Percentiles rank a stretch among this genome's conserved stretches.
Evolutionary conservation across 2,329 filamentous ascomycete genomes (phyloP).

Genomic region (Pseudogymnoascus sp.): DNA sequence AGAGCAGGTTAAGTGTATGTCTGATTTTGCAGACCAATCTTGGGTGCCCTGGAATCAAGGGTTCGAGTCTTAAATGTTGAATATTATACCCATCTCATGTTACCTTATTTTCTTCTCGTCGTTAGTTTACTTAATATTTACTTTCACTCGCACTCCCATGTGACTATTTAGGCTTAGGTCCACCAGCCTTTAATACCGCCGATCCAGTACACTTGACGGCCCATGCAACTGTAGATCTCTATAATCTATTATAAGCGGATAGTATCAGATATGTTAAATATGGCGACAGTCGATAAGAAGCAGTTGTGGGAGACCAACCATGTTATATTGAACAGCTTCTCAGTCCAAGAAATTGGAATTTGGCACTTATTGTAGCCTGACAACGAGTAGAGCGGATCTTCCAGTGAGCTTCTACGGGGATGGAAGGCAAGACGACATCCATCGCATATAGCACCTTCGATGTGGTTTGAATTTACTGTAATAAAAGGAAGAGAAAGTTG

Average conservation of each 20-base stretch:
- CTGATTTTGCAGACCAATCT: slow-evolving; percentile 13
- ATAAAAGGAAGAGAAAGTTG: neutral
- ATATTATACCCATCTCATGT: neutral
- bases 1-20: slow-evolving; percentile 18
- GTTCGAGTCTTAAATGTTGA: neutral
- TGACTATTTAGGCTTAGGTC: neutral
- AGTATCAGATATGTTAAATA: no score
- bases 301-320: neutral
- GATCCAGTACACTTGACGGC: no score
- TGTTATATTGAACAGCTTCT: neutral
- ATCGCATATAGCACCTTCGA: no score
- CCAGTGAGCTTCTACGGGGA: neutral
- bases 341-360: neutral
- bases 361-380: neutral
- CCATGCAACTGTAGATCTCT: no score
- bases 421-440: neutral
- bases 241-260: no score
- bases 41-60: slow-evolving; percentile 15
- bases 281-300: neutral
- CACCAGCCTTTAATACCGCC: no score
- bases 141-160: neutral
- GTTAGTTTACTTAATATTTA: neutral
- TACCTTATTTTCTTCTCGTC: no score
- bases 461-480: neutral
- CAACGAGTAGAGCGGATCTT: neutral